Percentiles rank a stretch among this genome's conserved stretches.
phyloP scores from a whole-genome alignment of 805 yeast species.

The Suhomyces faveliae region DNA sequence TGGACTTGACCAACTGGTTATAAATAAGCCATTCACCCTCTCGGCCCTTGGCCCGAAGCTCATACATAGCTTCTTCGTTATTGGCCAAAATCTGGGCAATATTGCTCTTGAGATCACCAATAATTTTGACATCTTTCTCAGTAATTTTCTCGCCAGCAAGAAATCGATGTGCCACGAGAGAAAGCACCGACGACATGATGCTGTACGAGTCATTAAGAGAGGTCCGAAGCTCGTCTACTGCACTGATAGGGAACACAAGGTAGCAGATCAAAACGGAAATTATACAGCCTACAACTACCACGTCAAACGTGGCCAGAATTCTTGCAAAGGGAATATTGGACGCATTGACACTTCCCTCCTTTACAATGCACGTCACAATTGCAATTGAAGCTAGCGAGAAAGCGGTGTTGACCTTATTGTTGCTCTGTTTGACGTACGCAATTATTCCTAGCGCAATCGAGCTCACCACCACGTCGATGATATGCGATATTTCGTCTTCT shows the following conservation, averaged over 20 bases:
- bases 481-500: conserved; percentile 47
- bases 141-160: conserved; percentile 46
- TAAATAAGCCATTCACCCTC: conserved; percentile 52
- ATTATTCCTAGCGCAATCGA: conserved; percentile 61
- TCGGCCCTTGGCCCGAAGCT: conserved; percentile 52
- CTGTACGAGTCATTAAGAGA: conserved; percentile 52
- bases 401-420: conserved; percentile 74
- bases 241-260: conserved; percentile 62
- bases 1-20: conserved; percentile 48
- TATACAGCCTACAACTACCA: conserved; percentile 60
- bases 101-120: conserved; percentile 39
- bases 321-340: conserved; percentile 56
- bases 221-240: conserved; percentile 44
- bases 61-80: conserved; percentile 62
- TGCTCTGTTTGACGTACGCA: conserved; percentile 66
- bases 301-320: conserved; percentile 51
- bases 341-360: conserved; percentile 67
- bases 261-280: conserved; percentile 62
- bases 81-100: conserved; percentile 37
- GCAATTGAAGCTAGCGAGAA: conserved; percentile 75
- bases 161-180: conserved; percentile 48
- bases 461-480: conserved; percentile 53
- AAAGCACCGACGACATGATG: conserved; percentile 49
- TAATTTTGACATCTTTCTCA: conserved; percentile 36
- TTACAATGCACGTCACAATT: conserved; percentile 65